These are phyloP conservation scores for Ophiostoma angusticollis DNA, from an alignment of 2,329 filamentous ascomycete genomes.

Conservation along the genomic window DNA sequence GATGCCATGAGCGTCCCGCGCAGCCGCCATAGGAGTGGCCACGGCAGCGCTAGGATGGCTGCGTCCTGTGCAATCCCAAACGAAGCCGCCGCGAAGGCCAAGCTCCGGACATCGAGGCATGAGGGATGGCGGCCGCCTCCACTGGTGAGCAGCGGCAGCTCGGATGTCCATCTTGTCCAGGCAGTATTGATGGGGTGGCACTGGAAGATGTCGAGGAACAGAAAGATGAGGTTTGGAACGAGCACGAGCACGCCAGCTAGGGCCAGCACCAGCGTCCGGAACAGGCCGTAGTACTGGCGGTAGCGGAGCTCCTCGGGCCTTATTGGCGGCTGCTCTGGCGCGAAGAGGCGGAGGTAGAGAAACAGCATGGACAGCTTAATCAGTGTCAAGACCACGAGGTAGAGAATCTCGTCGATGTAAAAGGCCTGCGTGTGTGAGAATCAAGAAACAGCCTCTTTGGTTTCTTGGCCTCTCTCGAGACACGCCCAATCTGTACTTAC, in stretches of 20 bases:
- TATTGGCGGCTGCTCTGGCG: slow-evolving; percentile 5
- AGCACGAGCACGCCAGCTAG: slow-evolving; percentile 17
- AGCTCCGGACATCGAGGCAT: slow-evolving; percentile 22
- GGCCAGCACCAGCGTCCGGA: slow-evolving; percentile 17
- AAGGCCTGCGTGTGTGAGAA: too few species aligned
- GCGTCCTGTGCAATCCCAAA: slow-evolving; percentile 25
- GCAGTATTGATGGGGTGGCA: slow-evolving; percentile 21
- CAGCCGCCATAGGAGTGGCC: slow-evolving; percentile 22
- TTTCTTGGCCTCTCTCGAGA: not conserved
- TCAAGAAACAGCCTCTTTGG: too few species aligned
- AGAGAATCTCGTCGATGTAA: slow-evolving; percentile 23
- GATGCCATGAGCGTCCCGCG: slow-evolving; percentile 14
- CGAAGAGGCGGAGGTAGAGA: slow-evolving; percentile 23
- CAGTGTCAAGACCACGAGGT: slow-evolving; percentile 19
- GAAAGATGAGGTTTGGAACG: slow-evolving; percentile 18
- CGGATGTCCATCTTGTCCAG: slow-evolving; percentile 21
- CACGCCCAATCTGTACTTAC: slow-evolving; percentile 11
- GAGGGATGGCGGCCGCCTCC: slow-evolving; percentile 12
- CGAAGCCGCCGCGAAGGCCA: slow-evolving; percentile 20
- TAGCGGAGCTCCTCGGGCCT: slow-evolving; percentile 15
- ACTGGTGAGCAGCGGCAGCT: not conserved
- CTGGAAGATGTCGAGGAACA: slow-evolving; percentile 25
- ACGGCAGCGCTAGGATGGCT: slow-evolving; percentile 22
- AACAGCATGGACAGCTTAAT: slow-evolving; percentile 22
- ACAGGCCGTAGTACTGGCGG: slow-evolving; percentile 20